Percentiles rank a stretch among this genome's conserved stretches.
These are phyloP conservation scores for Rhynchosporium agropyri DNA, from an alignment of 2,329 filamentous ascomycete species.

Conservation along the genomic window DNA sequence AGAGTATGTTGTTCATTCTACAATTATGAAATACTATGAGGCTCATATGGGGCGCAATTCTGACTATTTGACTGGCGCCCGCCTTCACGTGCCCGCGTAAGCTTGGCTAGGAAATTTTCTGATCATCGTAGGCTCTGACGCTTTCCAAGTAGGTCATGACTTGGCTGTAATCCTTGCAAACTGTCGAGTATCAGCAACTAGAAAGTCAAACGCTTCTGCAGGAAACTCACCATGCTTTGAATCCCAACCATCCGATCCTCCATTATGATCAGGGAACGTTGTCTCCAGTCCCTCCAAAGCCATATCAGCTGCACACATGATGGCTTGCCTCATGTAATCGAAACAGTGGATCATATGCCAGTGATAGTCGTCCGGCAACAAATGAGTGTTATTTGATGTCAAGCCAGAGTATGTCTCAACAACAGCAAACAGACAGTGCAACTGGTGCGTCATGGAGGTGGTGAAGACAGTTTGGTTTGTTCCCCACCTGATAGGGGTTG, in stretches of 20 bases:
- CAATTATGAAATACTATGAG: too few relatives aligned
- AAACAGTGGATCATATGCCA: slow-evolving; percentile 32
- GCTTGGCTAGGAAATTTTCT: slow-evolving; percentile 45
- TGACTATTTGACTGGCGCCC: too few relatives aligned
- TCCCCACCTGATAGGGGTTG: slow-evolving; percentile 42
- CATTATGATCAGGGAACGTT: slow-evolving; percentile 51
- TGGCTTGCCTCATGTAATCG: slow-evolving; percentile 31
- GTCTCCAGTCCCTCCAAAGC: slow-evolving; percentile 45
- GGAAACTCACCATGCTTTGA: slow-evolving; percentile 47
- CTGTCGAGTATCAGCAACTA: slow-evolving; percentile 33
- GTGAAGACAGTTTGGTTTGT: slow-evolving; percentile 32
- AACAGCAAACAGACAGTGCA: slow-evolving; percentile 29
- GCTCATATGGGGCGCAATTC: too few relatives aligned
- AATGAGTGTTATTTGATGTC: slow-evolving; percentile 16
- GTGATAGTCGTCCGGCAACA: slow-evolving; percentile 26
- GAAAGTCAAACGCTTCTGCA: neutral
- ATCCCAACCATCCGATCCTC: slow-evolving; percentile 51
- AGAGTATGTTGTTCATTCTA: too few relatives aligned
- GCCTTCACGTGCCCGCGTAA: too few relatives aligned
- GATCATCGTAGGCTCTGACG: slow-evolving; percentile 50
- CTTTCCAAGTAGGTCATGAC: slow-evolving; percentile 49
- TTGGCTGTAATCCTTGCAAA: slow-evolving; percentile 49
- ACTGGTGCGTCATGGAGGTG: slow-evolving; percentile 30
- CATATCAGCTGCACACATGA: slow-evolving; percentile 32
- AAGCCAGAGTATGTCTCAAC: slow-evolving; percentile 28